Base-by-base conservation (phyloP, 306 rosid genomes). In the Elaeagnus macrophylla region DNA sequence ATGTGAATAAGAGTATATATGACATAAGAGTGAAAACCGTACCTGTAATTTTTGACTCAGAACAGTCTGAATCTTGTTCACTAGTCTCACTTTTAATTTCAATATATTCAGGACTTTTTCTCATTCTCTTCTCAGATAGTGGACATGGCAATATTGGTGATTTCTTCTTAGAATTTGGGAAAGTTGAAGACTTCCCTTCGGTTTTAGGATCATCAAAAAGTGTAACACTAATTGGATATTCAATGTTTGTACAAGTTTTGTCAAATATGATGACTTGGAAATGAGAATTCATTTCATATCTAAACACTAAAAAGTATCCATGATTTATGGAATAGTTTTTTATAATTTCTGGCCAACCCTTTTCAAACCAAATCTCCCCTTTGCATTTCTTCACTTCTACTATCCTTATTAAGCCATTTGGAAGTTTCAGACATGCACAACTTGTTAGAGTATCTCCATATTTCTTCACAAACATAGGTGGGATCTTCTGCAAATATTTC, bases 401-500 rank as follows among this genome's bases (percentile, higher is more conserved):
- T 41, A 44, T 47, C 56, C 18, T 17, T 45, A 49, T n/a, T 1
- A 37, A 15, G 2, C 65, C 40, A 37, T 68, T 62, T 43, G 77
- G 81, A 50, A 76, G 77, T 43, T 52, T 58, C 37, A 76, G 48
- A 13, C 9, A 0, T 8, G 59, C 64, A 9, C 51, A 45, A 16
- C 51, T 44, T 13, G 61, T 1, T 9, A 76, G 32, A 37, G 16
- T 35, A 45, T n/a, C 62, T 50, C 76, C 59, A 61, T 51, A 52
- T 56, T 56, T 70, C 57, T 44, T 8, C 48, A 51, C 59, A 60
- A 61, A 64, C 0, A 19, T 19, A 12, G 2, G 51, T 12, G 80
- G 80, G 35, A 75, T 60, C 64, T 16, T 51, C 80, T 70, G 70
- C 71, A 32, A n/a, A n/a, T n/a, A n/a, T n/a, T n/a, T n/a, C n/a